Conservation (phyloP, 495 filamentous ascomycete species). For the Xylaria venustula region DNA sequence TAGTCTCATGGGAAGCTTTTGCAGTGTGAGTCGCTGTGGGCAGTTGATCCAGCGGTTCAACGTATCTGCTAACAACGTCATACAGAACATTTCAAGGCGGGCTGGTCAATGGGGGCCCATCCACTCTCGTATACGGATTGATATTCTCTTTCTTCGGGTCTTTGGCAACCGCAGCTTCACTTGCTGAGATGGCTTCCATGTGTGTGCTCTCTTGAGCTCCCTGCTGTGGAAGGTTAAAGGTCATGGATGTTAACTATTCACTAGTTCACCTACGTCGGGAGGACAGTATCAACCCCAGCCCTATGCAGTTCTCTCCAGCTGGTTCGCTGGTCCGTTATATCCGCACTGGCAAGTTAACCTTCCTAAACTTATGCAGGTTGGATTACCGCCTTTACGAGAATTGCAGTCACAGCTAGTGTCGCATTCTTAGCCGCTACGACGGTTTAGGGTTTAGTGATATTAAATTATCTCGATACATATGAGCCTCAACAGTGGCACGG, state of each 20-base stretch:
- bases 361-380: slow-evolving; percentile 32
- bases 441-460: slow-evolving; percentile 44
- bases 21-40: slow-evolving; percentile 6
- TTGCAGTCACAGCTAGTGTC: slow-evolving; percentile 12
- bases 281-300: slow-evolving; percentile 47
- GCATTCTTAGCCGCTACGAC: slow-evolving; percentile 42
- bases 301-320: slow-evolving; percentile 42
- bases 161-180: slow-evolving; percentile 18
- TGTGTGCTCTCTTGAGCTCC: slow-evolving; percentile 20
- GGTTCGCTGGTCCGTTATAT: slow-evolving; percentile 38
- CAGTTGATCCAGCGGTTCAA: background rate
- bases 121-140: slow-evolving; percentile 12
- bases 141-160: slow-evolving; percentile 26
- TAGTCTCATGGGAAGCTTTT: slow-evolving; percentile 15
- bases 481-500: slow-evolving; percentile 44
- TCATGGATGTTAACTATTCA: background rate
- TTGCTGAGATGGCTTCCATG: slow-evolving; percentile 38
- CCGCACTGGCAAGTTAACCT: background rate
- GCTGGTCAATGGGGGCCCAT: slow-evolving; percentile 13
- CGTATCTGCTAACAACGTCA: background rate
- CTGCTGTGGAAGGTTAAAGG: background rate
- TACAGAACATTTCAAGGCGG: slow-evolving; percentile 10
- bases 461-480: slow-evolving; percentile 41
- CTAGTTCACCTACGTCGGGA: slow-evolving; percentile 34
- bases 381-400: slow-evolving; percentile 37